Evolutionary conservation across 805 yeast genomes (phyloP).

Genomic region (Wickerhamiella dianesei): DNA sequence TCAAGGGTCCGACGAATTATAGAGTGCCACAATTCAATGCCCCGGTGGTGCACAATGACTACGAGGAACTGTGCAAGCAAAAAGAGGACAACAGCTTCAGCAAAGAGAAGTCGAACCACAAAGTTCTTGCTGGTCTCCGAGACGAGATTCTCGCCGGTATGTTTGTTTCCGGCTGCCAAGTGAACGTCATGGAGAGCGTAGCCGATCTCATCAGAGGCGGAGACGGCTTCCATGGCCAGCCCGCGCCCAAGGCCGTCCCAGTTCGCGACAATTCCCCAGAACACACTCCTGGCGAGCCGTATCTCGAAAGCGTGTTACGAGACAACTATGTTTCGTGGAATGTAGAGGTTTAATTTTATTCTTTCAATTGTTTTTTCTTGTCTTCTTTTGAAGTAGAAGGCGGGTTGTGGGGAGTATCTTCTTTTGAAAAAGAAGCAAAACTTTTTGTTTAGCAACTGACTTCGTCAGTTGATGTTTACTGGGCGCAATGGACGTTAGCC

Average conservation of each 20-base stretch:
- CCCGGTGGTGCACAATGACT: slow-evolving; percentile 35
- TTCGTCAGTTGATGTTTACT: no score
- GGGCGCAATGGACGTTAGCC: no score
- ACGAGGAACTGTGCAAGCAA: slow-evolving; percentile 10
- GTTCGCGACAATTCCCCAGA: neutral
- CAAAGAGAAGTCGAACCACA: slow-evolving; percentile 28
- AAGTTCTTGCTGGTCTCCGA: neutral
- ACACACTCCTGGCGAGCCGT: slow-evolving; percentile 13
- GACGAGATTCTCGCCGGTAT: neutral
- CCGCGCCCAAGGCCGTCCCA: neutral
- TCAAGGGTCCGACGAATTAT: slow-evolving; percentile 34
- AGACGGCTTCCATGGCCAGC: slow-evolving; percentile 34
- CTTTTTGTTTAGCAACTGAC: no score
- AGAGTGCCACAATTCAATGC: slow-evolving; percentile 28
- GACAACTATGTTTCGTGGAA: slow-evolving; percentile 9
- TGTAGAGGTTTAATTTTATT: neutral
- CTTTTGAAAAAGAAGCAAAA: no score
- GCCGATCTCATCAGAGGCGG: slow-evolving; percentile 64
- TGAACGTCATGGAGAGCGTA: slow-evolving; percentile 56
- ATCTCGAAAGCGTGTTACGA: slow-evolving; percentile 13
- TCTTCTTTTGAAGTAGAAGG: no score
- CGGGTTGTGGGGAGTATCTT: no score
- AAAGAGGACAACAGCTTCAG: slow-evolving; percentile 10
- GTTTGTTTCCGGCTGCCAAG: no score
- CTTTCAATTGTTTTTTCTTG: neutral